Base-by-base conservation (phyloP, 331 rosid genomes). In the Acacia pycnantha region DNA sequence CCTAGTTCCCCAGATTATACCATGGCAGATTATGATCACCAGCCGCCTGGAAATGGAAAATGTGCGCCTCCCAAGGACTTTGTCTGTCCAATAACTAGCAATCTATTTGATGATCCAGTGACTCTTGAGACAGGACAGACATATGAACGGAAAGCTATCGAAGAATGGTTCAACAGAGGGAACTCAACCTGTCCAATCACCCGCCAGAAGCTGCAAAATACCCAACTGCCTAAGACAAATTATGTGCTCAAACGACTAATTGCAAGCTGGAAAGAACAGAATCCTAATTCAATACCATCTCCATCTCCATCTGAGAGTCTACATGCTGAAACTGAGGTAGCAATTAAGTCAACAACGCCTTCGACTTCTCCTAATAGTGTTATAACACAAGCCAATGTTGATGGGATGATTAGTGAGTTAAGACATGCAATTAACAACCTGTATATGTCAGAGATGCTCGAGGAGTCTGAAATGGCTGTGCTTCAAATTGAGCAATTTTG, bases 61-160 rank as follows among this genome's bases (percentile, higher is more conserved):
- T 78, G 81, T 41, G 72, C 90, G 50, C 91, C 91, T 80, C 97
- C 98, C 19, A 90, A 95, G 86, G 98, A 95, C 83, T 93, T 92
- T 78, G 94, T 93, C 50, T 95, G 98, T 79, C 97, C 98, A 71
- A 95, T 92, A 67, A 95, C 98, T 22, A 90, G 94, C 85, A 86
- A 89, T 83, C 76, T 95, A 33, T 95, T 95, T 87, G 88, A 93
- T 82, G 98, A 95, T 81, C 98, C 98, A 0, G 98, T 95, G 79
- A 95, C 98, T 48, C 92, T 95, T 44, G 97, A 95, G 86, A 95
- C 98, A 5, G 98, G 98, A 31, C 98, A 95, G 79, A 93, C 98
- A 71, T 95, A 88, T 71, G 98, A 95, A 88, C 92, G 98, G 10
- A 83, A 62, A 80, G 98, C 98, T 9, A 95, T 92, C 11, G 97